phyloP scores from a whole-genome alignment of 768 basidiomycete genomes.

The Mycena amicta region DNA sequence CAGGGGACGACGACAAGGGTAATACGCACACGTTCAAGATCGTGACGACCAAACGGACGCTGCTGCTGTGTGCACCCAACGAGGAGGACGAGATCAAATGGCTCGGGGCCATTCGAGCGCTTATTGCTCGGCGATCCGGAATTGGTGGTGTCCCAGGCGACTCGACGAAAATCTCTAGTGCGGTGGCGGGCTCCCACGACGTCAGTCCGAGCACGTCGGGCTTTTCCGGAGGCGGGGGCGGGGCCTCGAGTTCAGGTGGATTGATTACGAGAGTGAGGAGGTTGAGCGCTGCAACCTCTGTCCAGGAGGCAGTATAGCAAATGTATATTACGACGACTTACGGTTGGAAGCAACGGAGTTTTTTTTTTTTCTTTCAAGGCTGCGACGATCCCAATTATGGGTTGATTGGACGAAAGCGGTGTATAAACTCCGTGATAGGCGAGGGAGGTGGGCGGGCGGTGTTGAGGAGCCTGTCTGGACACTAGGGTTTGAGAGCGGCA shows the following conservation, averaged over 20 bases:
- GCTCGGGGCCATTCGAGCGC: conserved; percentile 91
- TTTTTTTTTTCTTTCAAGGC: neutral
- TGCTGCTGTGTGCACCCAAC: conserved; percentile 88
- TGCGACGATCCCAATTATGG: neutral
- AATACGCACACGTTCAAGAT: conserved; percentile 86
- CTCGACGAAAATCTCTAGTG: conserved; percentile 27
- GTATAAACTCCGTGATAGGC: neutral
- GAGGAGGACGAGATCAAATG: conserved; percentile 99
- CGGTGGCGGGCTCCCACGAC: conserved; percentile 19
- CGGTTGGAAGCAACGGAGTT: neutral
- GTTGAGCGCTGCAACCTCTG: conserved; percentile 40
- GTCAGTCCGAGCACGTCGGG: conserved; percentile 25
- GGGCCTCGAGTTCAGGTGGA: conserved; percentile 33
- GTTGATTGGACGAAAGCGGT: neutral
- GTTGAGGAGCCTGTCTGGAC: neutral
- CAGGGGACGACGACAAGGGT: conserved; percentile 40
- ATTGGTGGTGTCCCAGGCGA: conserved; percentile 54
- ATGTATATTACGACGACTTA: neutral
- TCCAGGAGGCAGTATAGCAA: neutral
- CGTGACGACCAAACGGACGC: conserved; percentile 89
- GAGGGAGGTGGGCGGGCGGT: neutral
- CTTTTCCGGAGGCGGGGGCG: conserved; percentile 24
- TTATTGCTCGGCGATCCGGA: conserved; percentile 61
- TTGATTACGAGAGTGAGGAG: conserved; percentile 52
- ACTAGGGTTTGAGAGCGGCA: neutral